Base-by-base conservation (phyloP, 1,284 basidiomycete species). In the Boletus hoseneyae region DNA sequence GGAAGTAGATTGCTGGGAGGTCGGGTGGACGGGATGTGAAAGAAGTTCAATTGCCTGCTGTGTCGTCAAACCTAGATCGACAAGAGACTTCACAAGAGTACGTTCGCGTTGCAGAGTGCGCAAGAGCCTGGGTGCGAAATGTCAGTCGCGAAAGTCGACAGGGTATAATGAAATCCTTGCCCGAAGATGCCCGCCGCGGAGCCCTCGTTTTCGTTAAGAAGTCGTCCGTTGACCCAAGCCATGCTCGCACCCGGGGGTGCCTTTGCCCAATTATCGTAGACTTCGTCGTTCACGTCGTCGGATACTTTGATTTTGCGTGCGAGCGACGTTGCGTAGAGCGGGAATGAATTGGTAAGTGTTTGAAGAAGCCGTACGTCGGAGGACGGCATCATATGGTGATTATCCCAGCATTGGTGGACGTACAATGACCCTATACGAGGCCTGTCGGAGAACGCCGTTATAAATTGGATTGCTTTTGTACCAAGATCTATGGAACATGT, bases 281-380 rank as follows among this genome's bases (percentile, higher is more conserved):
- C 66, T 62, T 93, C 90, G 0, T 74, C 65, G 4, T 65, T 57
- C n/a, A 96, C 63, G 13, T 70, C 73, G 13, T 70, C 64, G 45
- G 79, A 75, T 6, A 82, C 68, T 2, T 68, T 56, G 45, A 92
- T 79, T 51, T 85, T 81, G 29, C 88, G 78, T 2, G 87, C 77
- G 37, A 95, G 71, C 7, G 83, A 72, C 2, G 83, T 75, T 0
- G 85, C 83, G 62, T 94, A 93, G 65, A 83, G 87, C 0, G 94
- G 94, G 69, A 97, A 93, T 68, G 93, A 85, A 63, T 94, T 88
- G 0, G 88, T 78, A 27, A 97, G 76, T n/a, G 82, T 74, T 37
- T 76, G 79, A 32, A 96, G 76, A 0, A 86, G 78, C 2, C 66
- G 55, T 2, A 95, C 71, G 0, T 85, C 84, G 4, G 65, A 51